A percentile compares a stretch with the other conserved stretches of the same genome.
Evolutionary conservation across 768 basidiomycete genomes (phyloP).

Genomic region (Sporobolomyces pararoseus): DNA sequence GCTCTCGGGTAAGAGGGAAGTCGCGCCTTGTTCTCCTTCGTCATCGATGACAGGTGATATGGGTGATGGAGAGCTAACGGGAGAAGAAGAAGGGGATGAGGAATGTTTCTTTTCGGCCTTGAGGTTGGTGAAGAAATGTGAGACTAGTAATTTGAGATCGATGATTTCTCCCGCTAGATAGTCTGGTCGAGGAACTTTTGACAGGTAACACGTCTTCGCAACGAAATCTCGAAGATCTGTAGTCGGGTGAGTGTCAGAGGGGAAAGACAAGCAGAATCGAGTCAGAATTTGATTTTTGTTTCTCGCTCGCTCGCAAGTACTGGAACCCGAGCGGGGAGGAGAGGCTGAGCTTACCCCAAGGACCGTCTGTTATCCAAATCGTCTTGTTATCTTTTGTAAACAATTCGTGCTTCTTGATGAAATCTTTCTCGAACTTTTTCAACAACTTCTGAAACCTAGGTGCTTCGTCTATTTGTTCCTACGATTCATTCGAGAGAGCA

Average conservation of each 20-base stretch:
- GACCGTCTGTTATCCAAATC: slow-evolving; percentile 46
- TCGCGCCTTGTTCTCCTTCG: too few species aligned
- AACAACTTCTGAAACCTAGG: slow-evolving; percentile 70
- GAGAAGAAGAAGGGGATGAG: background rate
- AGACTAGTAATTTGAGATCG: slow-evolving; percentile 59
- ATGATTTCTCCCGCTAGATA: slow-evolving; percentile 73
- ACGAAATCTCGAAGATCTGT: slow-evolving; percentile 43
- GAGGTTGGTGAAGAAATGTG: slow-evolving; percentile 20
- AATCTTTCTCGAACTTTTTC: slow-evolving; percentile 47
- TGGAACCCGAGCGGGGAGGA: background rate
- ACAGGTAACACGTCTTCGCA: slow-evolving; percentile 43
- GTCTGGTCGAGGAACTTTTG: slow-evolving; percentile 62
- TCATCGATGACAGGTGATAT: background rate
- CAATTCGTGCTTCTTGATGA: slow-evolving; percentile 32
- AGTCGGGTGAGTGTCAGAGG: background rate
- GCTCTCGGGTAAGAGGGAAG: background rate
- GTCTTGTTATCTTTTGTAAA: slow-evolving; percentile 41
- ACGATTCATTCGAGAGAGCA: background rate
- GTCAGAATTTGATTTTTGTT: too few species aligned
- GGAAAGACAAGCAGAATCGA: too few species aligned
- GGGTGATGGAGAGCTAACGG: background rate
- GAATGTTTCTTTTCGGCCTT: slow-evolving; percentile 1
- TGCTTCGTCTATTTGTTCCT: slow-evolving; percentile 76
- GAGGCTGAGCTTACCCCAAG: slow-evolving; percentile 37
- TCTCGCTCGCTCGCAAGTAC: too few species aligned